Percentiles rank a stretch among this genome's conserved stretches.
phyloP scores from a whole-genome alignment of 2,329 filamentous ascomycete genomes.

The Aspergillus persii region DNA sequence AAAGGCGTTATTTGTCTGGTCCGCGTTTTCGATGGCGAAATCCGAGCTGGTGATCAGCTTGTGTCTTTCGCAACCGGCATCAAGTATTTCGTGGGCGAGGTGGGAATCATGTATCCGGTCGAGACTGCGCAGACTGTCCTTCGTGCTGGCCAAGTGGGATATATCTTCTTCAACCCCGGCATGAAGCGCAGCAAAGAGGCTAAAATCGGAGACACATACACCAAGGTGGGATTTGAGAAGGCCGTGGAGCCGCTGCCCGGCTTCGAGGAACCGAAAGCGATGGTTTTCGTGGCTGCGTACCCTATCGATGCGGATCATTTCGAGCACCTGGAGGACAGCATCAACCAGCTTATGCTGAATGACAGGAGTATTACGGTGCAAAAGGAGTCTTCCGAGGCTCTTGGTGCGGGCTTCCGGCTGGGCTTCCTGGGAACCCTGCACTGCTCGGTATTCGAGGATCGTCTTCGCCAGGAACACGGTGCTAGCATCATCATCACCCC shows the following conservation, averaged over 20 bases:
- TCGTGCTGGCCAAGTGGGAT: slow-evolving; percentile 90
- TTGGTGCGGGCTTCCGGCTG: slow-evolving; percentile 89
- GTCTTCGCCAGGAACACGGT: slow-evolving; percentile 88
- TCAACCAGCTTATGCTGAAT: slow-evolving; percentile 88
- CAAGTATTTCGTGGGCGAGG: slow-evolving; percentile 91
- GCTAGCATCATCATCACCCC: slow-evolving; percentile 95
- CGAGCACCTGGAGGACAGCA: slow-evolving; percentile 84
- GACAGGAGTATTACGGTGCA: slow-evolving; percentile 91
- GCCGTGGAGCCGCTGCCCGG: slow-evolving; percentile 78
- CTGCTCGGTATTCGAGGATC: slow-evolving; percentile 98
- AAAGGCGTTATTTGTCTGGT: slow-evolving; percentile 90
- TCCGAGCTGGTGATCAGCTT: slow-evolving; percentile 81
- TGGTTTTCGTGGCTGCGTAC: slow-evolving; percentile 98
- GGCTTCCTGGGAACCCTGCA: slow-evolving; percentile 96
- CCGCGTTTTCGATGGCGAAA: slow-evolving; percentile 81
- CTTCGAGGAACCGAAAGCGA: slow-evolving; percentile 95
- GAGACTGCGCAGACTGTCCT: slow-evolving; percentile 77
- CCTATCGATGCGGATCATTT: slow-evolving; percentile 90
- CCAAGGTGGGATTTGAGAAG: slow-evolving; percentile 72
- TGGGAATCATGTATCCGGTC: slow-evolving; percentile 92
- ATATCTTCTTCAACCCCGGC: slow-evolving; percentile 94
- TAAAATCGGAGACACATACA: slow-evolving; percentile 94
- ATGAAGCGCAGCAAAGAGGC: slow-evolving; percentile 98
- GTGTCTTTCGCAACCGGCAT: slow-evolving; percentile 82
- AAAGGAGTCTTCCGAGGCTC: slow-evolving; percentile 90